Conservation (phyloP, 345 rosid species). For the Syzygium oleosum region DNA sequence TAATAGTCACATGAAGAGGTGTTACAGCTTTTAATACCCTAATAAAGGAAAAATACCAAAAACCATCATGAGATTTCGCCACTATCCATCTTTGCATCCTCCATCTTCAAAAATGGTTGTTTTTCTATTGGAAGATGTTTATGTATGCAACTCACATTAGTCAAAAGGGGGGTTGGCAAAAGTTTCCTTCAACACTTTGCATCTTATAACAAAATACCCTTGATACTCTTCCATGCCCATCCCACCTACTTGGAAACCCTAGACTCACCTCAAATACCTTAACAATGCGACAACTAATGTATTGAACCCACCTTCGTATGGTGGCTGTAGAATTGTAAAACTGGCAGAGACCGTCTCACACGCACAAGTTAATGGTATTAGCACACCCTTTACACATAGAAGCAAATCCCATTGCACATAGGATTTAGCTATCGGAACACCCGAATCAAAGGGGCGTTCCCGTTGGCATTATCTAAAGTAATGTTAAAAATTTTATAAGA, state of each 20-base stretch:
- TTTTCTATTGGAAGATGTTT: neutral
- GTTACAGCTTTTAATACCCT: no score
- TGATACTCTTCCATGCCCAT: neutral
- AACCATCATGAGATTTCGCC: no score
- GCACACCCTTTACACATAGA: neutral
- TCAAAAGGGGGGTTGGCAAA: neutral
- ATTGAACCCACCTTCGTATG: neutral
- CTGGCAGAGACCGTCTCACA: no score
- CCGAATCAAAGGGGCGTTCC: neutral
- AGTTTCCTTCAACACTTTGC: neutral
- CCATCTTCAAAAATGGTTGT: neutral
- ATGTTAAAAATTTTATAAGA: accelerated
- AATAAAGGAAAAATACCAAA: no score
- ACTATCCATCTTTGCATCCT: no score
- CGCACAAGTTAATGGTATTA: neutral
- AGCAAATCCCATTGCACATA: neutral
- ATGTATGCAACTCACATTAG: accelerated
- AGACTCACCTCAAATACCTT: neutral
- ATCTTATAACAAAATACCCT: no score
- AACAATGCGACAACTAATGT: accelerated
- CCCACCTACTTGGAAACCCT: accelerated
- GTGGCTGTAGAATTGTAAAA: neutral
- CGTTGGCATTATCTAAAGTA: neutral
- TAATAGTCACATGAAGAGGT: no score
- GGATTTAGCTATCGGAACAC: neutral